Percentiles rank a stretch among this genome's conserved stretches.
Evolutionary conservation across 2,329 filamentous ascomycete species (phyloP).

Genomic region (Colletotrichum neosansevieriae): DNA sequence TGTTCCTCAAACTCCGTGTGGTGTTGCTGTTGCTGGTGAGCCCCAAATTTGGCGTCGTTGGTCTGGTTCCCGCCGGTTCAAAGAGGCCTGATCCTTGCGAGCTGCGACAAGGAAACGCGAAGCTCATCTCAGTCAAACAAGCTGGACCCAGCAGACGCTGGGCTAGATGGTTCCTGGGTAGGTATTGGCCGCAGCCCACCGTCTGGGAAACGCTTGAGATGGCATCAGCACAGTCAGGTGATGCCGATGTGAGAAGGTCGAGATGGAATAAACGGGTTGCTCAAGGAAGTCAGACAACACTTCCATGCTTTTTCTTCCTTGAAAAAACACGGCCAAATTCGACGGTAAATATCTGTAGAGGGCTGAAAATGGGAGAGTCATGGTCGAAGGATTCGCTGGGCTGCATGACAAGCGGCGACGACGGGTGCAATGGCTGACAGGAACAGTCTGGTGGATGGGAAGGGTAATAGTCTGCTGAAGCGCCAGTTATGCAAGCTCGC

Average conservation of each 20-base stretch:
- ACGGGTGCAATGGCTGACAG: not conserved
- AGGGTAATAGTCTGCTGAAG: not conserved
- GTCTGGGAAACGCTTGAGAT: not conserved
- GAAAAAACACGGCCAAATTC: too few relatives aligned
- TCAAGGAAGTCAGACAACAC: too few relatives aligned
- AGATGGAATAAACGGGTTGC: not conserved
- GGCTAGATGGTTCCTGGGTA: not conserved
- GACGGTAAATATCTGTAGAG: not conserved
- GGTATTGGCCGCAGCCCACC: not conserved
- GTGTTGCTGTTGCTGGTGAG: not conserved
- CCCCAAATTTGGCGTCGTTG: not conserved
- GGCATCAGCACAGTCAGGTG: not conserved
- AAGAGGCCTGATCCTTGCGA: not conserved
- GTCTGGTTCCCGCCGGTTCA: not conserved
- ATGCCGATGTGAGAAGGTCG: not conserved
- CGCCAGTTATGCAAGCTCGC: not conserved
- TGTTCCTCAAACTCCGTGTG: not conserved
- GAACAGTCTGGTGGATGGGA: not conserved
- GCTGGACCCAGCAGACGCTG: not conserved
- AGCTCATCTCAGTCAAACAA: not conserved
- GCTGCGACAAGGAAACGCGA: not conserved
- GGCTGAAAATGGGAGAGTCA: conserved; percentile 2
- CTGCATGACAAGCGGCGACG: conserved; percentile 9
- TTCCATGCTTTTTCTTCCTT: too few relatives aligned
- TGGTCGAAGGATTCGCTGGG: conserved; percentile 6